A percentile compares a stretch with the other conserved stretches of the same genome.
Evolutionary conservation across 2,329 filamentous ascomycete genomes (phyloP).

Genomic region (Pseudonectria buxi): DNA sequence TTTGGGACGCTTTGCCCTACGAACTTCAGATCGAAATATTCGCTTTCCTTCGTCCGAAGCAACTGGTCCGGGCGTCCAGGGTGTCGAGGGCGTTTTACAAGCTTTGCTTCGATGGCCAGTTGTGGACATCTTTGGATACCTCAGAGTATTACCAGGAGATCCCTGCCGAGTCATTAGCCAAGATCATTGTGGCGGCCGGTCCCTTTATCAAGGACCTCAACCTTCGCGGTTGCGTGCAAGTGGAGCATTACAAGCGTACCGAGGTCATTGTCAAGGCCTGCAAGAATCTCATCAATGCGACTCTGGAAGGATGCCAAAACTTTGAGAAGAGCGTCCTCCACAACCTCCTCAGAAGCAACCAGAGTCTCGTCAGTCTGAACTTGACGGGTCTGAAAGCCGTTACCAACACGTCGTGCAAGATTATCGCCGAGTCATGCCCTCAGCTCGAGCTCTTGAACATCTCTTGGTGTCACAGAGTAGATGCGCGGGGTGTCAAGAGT

Average conservation of each 20-base stretch:
- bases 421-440: slow-evolving; percentile 74
- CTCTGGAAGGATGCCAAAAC: slow-evolving; percentile 82
- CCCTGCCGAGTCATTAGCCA: slow-evolving; percentile 72
- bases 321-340: slow-evolving; percentile 73
- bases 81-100: slow-evolving; percentile 73
- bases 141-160: slow-evolving; percentile 85
- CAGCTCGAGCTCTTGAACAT: slow-evolving; percentile 81
- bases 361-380: slow-evolving; percentile 74
- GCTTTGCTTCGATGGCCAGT: slow-evolving; percentile 88
- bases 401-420: slow-evolving; percentile 78
- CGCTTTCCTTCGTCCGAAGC: slow-evolving; percentile 66
- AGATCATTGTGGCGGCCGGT: slow-evolving; percentile 77
- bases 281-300: slow-evolving; percentile 79
- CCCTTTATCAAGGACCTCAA: slow-evolving; percentile 90
- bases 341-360: slow-evolving; percentile 67
- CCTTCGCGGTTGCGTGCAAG: slow-evolving; percentile 81
- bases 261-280: slow-evolving; percentile 77
- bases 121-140: slow-evolving; percentile 81
- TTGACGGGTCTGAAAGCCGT: slow-evolving; percentile 74
- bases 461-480: slow-evolving; percentile 86
- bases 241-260: slow-evolving; percentile 71
- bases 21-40: slow-evolving; percentile 78
- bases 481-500: slow-evolving; percentile 65
- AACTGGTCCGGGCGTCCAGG: slow-evolving; percentile 70
- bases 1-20: slow-evolving; percentile 75